Conservation (phyloP, 805 yeast genomes). For the Candida cerambycidarum region DNA sequence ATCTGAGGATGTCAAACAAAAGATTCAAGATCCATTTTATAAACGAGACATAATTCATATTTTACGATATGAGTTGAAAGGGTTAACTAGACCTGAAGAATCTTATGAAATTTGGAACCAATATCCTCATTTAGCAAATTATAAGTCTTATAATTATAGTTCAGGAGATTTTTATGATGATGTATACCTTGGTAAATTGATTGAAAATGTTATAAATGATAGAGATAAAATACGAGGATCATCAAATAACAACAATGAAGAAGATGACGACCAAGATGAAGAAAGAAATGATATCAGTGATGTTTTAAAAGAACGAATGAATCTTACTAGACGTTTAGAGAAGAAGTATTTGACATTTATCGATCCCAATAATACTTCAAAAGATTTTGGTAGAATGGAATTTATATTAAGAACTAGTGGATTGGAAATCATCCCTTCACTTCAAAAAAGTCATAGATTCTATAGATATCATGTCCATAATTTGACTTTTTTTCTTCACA, state of each 20-base stretch:
- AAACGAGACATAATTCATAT: slow-evolving; percentile 4
- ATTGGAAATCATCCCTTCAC: slow-evolving; percentile 23
- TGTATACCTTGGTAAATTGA: slow-evolving; percentile 1
- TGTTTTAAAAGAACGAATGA: not conserved
- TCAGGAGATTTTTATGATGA: slow-evolving; percentile 6
- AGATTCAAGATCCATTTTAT: slow-evolving; percentile 4
- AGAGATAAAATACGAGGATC: not conserved
- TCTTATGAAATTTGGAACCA: slow-evolving; percentile 35
- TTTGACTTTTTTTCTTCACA: slow-evolving; percentile 48
- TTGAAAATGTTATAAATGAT: slow-evolving; percentile 1
- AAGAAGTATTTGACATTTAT: not conserved
- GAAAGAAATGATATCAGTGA: slow-evolving; percentile 1
- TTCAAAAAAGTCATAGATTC: not conserved
- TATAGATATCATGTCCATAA: slow-evolving; percentile 29
- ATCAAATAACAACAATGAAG: not conserved
- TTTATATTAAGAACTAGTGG: slow-evolving; percentile 4
- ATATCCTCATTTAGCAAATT: slow-evolving; percentile 12
- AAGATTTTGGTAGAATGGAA: slow-evolving; percentile 2
- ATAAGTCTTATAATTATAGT: slow-evolving; percentile 1
- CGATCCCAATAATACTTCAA: slow-evolving; percentile 1
- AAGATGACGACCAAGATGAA: not conserved
- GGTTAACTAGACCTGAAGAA: slow-evolving; percentile 30
- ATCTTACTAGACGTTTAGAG: slow-evolving; percentile 1
- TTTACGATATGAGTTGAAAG: slow-evolving; percentile 21
- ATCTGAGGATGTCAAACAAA: not conserved